phyloP scores from a whole-genome alignment of 495 filamentous ascomycete genomes.

The Penicillium riverlandense region DNA sequence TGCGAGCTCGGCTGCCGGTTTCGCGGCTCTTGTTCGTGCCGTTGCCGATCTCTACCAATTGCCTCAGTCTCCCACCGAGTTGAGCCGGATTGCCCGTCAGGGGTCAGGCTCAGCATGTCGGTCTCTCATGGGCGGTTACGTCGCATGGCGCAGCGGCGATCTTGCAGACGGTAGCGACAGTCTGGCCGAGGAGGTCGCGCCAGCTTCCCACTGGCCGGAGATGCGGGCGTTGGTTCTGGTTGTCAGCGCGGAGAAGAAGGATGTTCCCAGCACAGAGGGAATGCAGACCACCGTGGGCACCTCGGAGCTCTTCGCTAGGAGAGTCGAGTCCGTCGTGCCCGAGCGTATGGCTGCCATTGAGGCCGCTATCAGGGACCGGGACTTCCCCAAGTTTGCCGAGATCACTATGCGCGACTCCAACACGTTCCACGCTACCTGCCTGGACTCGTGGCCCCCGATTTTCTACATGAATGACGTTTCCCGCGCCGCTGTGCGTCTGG shows the following conservation, averaged over 20 bases:
- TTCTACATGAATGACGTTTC: constrained; percentile 97
- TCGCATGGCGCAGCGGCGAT: constrained; percentile 78
- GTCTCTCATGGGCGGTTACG: constrained; percentile 87
- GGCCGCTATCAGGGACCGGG: constrained; percentile 61
- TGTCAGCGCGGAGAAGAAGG: constrained; percentile 88
- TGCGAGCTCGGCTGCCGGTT: constrained; percentile 86
- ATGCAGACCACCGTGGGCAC: constrained; percentile 96
- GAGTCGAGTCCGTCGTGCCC: constrained; percentile 70
- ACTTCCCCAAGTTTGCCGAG: constrained; percentile 83
- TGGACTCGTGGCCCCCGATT: constrained; percentile 93
- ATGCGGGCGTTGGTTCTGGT: constrained; percentile 92
- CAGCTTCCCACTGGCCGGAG: constrained; percentile 82
- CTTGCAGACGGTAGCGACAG: constrained; percentile 74
- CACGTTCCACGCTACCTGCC: constrained; percentile 88
- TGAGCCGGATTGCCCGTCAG: constrained; percentile 87
- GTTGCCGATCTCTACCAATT: constrained; percentile 89
- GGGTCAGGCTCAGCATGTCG: constrained; percentile 92
- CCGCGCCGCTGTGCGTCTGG: constrained; percentile 73
- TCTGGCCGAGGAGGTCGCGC: constrained; percentile 76
- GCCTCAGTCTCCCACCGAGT: constrained; percentile 65
- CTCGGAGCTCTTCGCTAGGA: constrained; percentile 68
- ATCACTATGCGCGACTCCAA: constrained; percentile 96
- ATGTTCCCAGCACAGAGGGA: constrained; percentile 78
- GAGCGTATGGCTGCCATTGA: constrained; percentile 81
- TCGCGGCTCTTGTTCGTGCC: constrained; percentile 87